These are phyloP conservation scores for Trichoderma cornu-damae DNA, from an alignment of 2,329 filamentous ascomycete genomes.

Conservation along the genomic window DNA sequence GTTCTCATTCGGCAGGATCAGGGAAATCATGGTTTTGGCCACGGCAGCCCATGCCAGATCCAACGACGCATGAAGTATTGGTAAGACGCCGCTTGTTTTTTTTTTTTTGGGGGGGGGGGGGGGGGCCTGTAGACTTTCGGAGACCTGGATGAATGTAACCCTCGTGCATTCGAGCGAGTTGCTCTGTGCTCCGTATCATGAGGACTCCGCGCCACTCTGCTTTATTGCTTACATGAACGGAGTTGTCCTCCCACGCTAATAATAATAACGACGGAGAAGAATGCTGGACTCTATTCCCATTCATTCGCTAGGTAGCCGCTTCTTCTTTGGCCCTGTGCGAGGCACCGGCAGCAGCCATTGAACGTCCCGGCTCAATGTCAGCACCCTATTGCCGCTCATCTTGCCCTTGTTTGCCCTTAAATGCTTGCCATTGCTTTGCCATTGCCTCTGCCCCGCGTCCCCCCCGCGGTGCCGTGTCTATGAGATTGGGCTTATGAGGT, in stretches of 20 bases:
- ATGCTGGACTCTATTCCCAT: constrained; percentile 1
- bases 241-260: not conserved
- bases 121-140: not conserved
- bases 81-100: constrained; percentile 5
- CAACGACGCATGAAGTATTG: not conserved
- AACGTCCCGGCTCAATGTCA: constrained; percentile 8
- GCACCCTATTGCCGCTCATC: not conserved
- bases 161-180: not conserved
- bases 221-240: not conserved
- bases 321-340: not conserved
- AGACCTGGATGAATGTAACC: not conserved
- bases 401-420: no score
- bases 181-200: no score
- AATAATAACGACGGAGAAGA: not conserved
- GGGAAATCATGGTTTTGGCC: not conserved
- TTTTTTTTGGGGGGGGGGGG: no score
- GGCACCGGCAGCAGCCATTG: not conserved
- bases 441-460: no score
- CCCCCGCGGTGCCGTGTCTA: no score
- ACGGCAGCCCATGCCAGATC: not conserved
- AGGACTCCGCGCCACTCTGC: no score
- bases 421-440: no score
- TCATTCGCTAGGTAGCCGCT: no score
- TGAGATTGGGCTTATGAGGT: not conserved
- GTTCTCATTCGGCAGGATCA: not conserved